A percentile compares a stretch with the other conserved stretches of the same genome.
phyloP scores from a whole-genome alignment of 2,329 filamentous ascomycete species.

The Trichoderma oligosporum region DNA sequence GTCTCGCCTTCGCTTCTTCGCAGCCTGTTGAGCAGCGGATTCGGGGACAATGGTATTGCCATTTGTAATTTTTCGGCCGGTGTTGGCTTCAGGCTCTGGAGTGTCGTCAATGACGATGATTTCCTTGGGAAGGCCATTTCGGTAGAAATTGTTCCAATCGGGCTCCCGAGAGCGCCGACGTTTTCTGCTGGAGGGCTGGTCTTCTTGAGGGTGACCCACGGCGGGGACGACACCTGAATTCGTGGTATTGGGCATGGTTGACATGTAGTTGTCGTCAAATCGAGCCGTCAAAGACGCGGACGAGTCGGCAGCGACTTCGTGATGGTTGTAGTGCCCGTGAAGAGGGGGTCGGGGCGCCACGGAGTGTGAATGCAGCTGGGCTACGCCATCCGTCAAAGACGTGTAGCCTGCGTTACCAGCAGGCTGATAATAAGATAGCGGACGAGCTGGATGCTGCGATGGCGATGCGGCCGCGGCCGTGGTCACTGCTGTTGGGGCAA shows the following conservation, averaged over 20 bases:
- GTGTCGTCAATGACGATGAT: conserved; percentile 81
- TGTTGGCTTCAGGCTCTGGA: conserved; percentile 52
- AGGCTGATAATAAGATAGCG: conserved; percentile 29
- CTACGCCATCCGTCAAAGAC: conserved; percentile 34
- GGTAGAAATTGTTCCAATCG: conserved; percentile 78
- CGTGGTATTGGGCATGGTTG: conserved; percentile 25
- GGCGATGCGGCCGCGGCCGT: conserved; percentile 27
- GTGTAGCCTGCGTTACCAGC: conserved; percentile 30
- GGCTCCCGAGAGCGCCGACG: conserved; percentile 60
- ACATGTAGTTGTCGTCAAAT: conserved; percentile 24
- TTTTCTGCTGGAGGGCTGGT: conserved; percentile 43
- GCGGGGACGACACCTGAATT: conserved; percentile 27
- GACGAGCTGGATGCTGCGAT: conserved; percentile 27
- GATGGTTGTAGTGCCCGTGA: conserved; percentile 26
- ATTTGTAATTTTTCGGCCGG: conserved; percentile 39
- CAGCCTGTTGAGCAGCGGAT: conserved; percentile 44
- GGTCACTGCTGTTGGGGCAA: conserved; percentile 26
- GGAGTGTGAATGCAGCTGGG: conserved; percentile 31
- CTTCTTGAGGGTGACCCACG: conserved; percentile 23
- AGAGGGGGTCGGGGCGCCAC: conserved; percentile 32
- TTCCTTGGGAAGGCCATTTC: conserved; percentile 78
- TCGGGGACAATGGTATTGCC: conserved; percentile 28
- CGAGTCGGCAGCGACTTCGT: conserved; percentile 22
- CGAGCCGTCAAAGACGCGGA: conserved; percentile 27
- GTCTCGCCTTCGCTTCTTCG: conserved; percentile 72